Evolutionary conservation across 495 filamentous ascomycete species (phyloP).

Genomic region (Astrothelium subdiscretum): DNA sequence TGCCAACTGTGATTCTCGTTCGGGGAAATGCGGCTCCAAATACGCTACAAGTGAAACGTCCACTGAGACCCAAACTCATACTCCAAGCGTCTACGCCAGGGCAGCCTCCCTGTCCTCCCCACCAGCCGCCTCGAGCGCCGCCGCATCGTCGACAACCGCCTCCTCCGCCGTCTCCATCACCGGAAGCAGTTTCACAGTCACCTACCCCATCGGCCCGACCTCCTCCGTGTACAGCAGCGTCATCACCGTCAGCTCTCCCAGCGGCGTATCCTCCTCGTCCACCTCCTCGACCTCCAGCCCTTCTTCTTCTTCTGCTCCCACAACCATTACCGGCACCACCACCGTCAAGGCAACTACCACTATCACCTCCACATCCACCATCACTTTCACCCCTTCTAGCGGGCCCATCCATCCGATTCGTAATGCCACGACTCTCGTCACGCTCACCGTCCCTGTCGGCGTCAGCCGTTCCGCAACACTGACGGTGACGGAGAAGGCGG

Average conservation of each 20-base stretch:
- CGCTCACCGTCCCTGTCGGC: background rate
- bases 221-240: too few species aligned
- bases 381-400: too few species aligned
- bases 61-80: background rate
- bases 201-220: background rate
- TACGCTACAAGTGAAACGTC: background rate
- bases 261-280: too few species aligned
- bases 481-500: background rate
- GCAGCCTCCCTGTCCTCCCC: background rate
- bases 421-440: background rate
- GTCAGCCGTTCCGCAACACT: background rate
- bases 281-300: too few species aligned
- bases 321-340: too few species aligned
- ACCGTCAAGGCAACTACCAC: too few species aligned
- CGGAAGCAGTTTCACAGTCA: too few species aligned
- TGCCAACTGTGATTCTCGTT: constrained; percentile 9
- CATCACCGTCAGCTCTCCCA: background rate
- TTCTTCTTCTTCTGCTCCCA: too few species aligned
- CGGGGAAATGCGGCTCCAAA: constrained; percentile 6
- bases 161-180: too few species aligned
- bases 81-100: background rate
- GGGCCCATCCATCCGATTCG: too few species aligned
- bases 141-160: background rate
- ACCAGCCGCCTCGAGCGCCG: background rate
- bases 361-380: too few species aligned